Evolutionary conservation across 1,284 basidiomycete genomes (phyloP), one percentile per base, ranked within the genome.

Genomic region (Marasmius tenuissimus): DNA sequence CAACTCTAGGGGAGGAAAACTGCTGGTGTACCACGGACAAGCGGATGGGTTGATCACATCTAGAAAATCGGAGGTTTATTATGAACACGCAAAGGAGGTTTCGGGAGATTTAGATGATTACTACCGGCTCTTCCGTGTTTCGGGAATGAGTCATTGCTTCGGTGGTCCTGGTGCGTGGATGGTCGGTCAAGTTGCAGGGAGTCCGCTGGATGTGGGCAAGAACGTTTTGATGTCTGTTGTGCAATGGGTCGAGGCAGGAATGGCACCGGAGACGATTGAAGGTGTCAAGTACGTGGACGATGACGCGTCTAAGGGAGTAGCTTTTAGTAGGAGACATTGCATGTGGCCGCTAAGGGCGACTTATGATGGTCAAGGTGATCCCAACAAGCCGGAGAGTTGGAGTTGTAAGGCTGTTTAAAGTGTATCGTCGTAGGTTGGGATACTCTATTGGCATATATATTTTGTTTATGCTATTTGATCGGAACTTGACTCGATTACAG

Each of bases 11-110:
- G 63, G 65, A n/a, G 66, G 68, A 0, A 70, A 70, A 22, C 52
- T 70, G 20, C 51, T 70, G 9, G 66, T 62, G 0, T 68, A 67
- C 51, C 68, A 70, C 54, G 68, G 68, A 2, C 62, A 65, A 38
- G 53, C 58, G 3, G 68, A 70, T 51, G 45, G 56, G 58, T 12
- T 68, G 10, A 66, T 67, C 39, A 22, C 64, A 1, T 66, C 68
- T 1, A 59, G 59, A 20, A 67, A 63, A 39, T 65, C 65, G 9
- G 67, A 67, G 58, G 56, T 64, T 18, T 54, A 66, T 18, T 68
- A 68, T 42, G 42, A 60, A 16, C 64, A 60, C 34, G 61, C 65
- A 4, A 51, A 59, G 14, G 11, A 45, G 7, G 65, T 50, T 12
- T 49, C 58, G 1, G 27, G 57, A 2, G 20, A 45, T 7, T 47